A percentile compares a stretch with the other conserved stretches of the same genome.
Evolutionary conservation across 192 early-diverging fungal species (phyloP).

Genomic region (Backusella australiensis): DNA sequence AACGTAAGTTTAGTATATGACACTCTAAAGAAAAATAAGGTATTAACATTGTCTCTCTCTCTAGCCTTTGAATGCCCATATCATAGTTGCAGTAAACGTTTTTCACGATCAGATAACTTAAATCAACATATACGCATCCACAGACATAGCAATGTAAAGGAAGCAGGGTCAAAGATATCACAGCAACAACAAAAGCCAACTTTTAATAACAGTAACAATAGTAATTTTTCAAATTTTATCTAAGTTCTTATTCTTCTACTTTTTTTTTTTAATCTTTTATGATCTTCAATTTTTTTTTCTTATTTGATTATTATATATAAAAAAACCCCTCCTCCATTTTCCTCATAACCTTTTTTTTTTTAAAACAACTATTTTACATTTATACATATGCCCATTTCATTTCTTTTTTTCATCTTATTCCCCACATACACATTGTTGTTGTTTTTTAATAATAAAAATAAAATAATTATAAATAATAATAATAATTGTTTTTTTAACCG

Average conservation of each 20-base stretch:
- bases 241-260: background rate
- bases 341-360: background rate
- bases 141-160: constrained; percentile 35
- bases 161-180: background rate
- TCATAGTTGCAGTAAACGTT: constrained; percentile 50
- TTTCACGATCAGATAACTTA: constrained; percentile 56
- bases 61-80: constrained; percentile 51
- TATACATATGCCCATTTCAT: background rate
- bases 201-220: constrained; percentile 2
- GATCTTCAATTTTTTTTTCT: background rate
- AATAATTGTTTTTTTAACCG: background rate
- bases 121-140: constrained; percentile 60
- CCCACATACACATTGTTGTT: background rate
- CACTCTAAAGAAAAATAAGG: background rate
- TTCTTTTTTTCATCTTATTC: background rate
- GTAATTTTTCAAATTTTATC: background rate
- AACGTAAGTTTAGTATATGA: constrained; percentile 47
- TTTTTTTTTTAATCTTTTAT: background rate
- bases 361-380: background rate
- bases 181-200: background rate
- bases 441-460: constrained; percentile 7
- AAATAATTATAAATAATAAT: background rate
- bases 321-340: background rate
- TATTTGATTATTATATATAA: background rate
- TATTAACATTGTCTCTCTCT: background rate